Evolutionary conservation across 2,329 filamentous ascomycete species (phyloP), one percentile per base, ranked within the genome.

Genomic region (Diaporthe citriasiana): DNA sequence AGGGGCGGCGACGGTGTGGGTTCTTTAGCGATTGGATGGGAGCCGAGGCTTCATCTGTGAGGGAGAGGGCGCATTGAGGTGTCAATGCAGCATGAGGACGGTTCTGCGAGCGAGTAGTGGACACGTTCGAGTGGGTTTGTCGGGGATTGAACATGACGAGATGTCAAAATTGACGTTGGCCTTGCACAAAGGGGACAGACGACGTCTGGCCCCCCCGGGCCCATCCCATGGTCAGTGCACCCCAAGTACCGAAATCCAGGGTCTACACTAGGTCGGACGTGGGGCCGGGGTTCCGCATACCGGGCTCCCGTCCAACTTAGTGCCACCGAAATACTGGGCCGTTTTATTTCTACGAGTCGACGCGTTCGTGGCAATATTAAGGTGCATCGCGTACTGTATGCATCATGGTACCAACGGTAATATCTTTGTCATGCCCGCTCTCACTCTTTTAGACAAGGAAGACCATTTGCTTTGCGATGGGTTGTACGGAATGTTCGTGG

Each of bases 1-100:
- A 50, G 45, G n/a, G 50, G 27, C 22, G 66, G 51, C 45, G 56
- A 19, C 38, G 55, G 30, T 25, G 35, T 60, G 56, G 56, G 22
- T 40, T 51, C 15, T 19, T n/a, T 53, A 68, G 63, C 63, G 55
- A 71, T 13, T 71, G 55, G 40, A 30, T n/a, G 50, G 40, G 70
- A 72, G 71, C 71, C 63, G 71, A 45, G 71, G 71, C 71, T 55
- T 70, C 63, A 73, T 73, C 71, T 73, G 53, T 60, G 63, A 60
- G 63, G 53, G 22, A 66, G 47, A 56, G 38, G 63, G 30, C 59
- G 71, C 60, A 66, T 66, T 69, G 71, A 45, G 35, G 40, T 68
- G 63, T 51, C 63, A 68, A 40, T 53, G 63, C 63, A 19, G 63
- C 63, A 51, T 68, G 45, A 22, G 63, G n/a, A 38, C 60, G n/a